A percentile compares a stretch with the other conserved stretches of the same genome.
These are phyloP conservation scores for Gyrodon lividus DNA, from an alignment of 768 basidiomycete species.

Conservation along the genomic window DNA sequence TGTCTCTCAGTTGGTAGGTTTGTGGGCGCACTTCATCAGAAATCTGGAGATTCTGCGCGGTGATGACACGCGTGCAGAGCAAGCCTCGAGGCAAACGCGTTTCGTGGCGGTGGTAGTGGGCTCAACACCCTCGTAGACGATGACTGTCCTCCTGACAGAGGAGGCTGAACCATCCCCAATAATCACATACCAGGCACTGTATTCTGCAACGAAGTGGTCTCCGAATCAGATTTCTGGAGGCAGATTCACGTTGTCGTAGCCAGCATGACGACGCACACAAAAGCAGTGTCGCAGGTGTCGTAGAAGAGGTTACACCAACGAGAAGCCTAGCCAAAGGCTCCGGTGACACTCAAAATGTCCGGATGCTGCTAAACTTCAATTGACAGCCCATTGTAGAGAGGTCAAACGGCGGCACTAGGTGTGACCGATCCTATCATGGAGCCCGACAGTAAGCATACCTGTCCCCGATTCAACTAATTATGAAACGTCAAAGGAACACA, in stretches of 20 bases:
- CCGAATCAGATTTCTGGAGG: constrained; percentile 4
- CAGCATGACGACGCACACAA: not conserved
- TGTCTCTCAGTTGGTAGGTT: not conserved
- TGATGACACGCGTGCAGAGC: not conserved
- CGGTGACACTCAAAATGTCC: not conserved
- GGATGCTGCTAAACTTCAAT: not conserved
- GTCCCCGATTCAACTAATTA: not conserved
- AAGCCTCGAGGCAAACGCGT: constrained; percentile 28
- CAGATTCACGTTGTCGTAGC: not conserved
- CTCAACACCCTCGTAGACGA: constrained; percentile 1
- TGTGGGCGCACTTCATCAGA: constrained; percentile 3
- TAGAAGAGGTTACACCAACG: not conserved
- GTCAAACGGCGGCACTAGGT: not conserved
- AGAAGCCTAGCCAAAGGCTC: not conserved
- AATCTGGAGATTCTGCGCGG: not conserved
- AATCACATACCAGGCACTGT: constrained; percentile 10
- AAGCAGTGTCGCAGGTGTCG: not conserved
- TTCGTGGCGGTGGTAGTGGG: constrained; percentile 21
- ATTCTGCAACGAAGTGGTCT: constrained; percentile 18
- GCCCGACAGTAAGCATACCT: not conserved
- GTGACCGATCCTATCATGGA: not conserved
- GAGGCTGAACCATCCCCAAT: constrained; percentile 10
- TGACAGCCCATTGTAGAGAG: not conserved
- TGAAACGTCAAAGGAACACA: not conserved
- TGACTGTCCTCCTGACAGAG: constrained; percentile 8